phyloP scores from a whole-genome alignment of 208 protist genomes.

The Porcisia deanei region DNA sequence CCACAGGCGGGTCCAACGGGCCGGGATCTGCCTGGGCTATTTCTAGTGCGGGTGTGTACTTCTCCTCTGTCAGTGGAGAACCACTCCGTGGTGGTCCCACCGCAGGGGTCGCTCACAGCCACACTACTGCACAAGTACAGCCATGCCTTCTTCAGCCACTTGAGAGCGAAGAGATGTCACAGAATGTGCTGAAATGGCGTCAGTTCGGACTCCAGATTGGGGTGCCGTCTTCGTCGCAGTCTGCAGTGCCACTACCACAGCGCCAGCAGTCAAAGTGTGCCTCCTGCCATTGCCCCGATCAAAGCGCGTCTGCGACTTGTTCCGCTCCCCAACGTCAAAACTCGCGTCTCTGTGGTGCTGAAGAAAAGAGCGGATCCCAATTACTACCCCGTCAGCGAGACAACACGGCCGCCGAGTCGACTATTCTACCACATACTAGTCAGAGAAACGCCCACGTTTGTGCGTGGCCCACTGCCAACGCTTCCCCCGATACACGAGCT shows the following conservation, averaged over 20 bases:
- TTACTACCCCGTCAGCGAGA: not conserved
- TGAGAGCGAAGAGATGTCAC: not conserved
- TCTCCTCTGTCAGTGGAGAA: not conserved
- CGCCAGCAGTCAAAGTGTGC: not conserved
- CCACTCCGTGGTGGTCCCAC: not conserved
- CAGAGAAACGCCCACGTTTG: not conserved
- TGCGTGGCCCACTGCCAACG: not conserved
- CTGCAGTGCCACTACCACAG: not conserved
- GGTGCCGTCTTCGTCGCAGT: not conserved
- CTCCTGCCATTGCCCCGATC: not conserved
- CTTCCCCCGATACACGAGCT: not conserved
- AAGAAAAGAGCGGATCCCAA: not conserved
- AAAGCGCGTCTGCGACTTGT: not conserved
- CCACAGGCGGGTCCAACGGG: not conserved
- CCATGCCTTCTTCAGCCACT: not conserved
- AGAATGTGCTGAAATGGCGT: conserved; percentile 29
- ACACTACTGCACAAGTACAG: not conserved
- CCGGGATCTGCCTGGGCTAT: not conserved
- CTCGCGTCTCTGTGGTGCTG: not conserved
- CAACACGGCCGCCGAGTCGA: not conserved
- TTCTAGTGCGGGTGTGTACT: not conserved
- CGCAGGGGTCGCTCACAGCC: not conserved
- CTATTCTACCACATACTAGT: not conserved
- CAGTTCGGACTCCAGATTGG: conserved; percentile 30
- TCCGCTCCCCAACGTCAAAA: not conserved